Evolutionary conservation across 2,329 filamentous ascomycete genomes (phyloP), one percentile per base, ranked within the genome.

Genomic region (Pestalotiopsis fici): DNA sequence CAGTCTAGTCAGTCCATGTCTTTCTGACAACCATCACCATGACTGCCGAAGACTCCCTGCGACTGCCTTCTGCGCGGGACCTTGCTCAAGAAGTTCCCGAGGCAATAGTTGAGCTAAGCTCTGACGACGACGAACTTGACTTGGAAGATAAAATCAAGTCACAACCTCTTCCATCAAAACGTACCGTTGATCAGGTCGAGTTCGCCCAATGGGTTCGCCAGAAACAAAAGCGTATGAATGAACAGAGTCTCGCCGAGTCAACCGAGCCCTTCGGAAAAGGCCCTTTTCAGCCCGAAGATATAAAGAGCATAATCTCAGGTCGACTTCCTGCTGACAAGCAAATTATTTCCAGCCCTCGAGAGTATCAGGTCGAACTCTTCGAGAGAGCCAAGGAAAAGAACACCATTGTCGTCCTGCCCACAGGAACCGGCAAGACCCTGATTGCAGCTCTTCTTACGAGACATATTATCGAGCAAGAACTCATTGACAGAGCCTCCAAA

Each of bases 351-450:
- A 91, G 90, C 65, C 93, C 95, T 0, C 87, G 95, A 61, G 94
- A 97, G 74, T 99, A 98, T 75, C 96, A 99, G 77, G 83, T 93
- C 13, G 95, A 98, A 76, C 86, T 99, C 0, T 98, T 96, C 74
- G 93, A 98, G 77, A 88, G 88, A 70, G 95, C 96, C 3, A 97
- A 96, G 75, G 76, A 87, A 64, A 87, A 91, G 72, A 99, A 99
- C 75, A 92, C 91, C 7, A 97, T 99, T 72, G 95, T 96, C 0
- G 96, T 99, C 1, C 86, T 98, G 7, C 65, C 70, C 15, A 64
- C 65, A 35, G 23, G 96, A 13, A 94, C 94, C 3, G 96, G 96
- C 2, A 99, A 99, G 80, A 99, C 96, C 0, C 84, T 98, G n/a
- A 98, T 99, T 72, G 95, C 96, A 0, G 94, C 93, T 1, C 85